These are phyloP conservation scores for Oemleria cerasiformis DNA, from an alignment of 306 rosid genomes.

Conservation along the genomic window DNA sequence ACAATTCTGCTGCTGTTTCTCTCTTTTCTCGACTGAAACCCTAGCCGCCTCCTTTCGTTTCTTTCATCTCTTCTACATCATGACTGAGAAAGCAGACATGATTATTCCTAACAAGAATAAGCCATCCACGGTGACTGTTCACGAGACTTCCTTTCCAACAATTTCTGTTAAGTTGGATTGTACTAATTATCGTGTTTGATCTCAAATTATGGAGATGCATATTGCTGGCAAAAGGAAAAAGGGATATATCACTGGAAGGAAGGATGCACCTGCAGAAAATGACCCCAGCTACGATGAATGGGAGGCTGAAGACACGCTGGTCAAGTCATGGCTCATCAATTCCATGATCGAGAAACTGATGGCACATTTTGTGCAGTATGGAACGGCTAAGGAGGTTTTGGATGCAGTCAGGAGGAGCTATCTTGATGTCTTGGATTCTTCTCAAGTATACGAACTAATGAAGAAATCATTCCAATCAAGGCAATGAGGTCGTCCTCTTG, in stretches of 20 bases:
- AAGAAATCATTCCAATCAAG: neutral
- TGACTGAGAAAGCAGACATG: too few relatives aligned
- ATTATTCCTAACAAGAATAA: too few relatives aligned
- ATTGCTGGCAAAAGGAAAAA: neutral
- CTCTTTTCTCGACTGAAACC: too few relatives aligned
- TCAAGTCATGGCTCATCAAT: neutral
- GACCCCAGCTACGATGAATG: neutral
- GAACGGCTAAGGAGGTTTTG: neutral
- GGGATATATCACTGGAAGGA: neutral
- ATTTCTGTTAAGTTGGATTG: neutral
- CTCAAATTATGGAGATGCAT: neutral
- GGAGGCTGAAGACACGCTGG: neutral
- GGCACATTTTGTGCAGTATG: neutral
- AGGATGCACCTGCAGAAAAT: neutral
- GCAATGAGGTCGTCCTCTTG: neutral
- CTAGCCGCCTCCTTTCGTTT: too few relatives aligned
- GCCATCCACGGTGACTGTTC: neutral
- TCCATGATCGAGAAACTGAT: neutral
- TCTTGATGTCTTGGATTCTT: neutral
- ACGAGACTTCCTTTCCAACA: neutral
- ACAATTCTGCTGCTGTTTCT: too few relatives aligned
- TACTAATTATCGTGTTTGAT: neutral
- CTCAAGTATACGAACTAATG: neutral
- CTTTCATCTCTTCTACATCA: too few relatives aligned
- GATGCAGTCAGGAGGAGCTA: neutral